phyloP scores from a whole-genome alignment of 371 early-diverging fungal genomes.

The Rhizopus delemar region DNA sequence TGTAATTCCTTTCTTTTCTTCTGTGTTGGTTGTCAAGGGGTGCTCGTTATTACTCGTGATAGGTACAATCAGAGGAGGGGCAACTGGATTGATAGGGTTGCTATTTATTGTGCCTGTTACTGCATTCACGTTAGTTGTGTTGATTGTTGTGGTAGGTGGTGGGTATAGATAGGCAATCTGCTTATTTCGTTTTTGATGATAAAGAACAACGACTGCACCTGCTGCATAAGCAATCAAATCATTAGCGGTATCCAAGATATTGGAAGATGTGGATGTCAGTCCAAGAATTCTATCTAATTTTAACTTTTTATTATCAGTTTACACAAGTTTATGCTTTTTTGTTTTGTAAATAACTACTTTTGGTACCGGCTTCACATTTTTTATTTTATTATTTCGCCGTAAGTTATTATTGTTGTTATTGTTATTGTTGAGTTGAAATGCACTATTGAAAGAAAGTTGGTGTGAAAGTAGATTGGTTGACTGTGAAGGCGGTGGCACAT shows the following conservation, averaged over 20 bases:
- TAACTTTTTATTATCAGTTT: conserved; percentile 39
- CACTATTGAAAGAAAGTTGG: conserved; percentile 18
- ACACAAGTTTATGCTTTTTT: not conserved
- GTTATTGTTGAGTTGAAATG: conserved; percentile 10
- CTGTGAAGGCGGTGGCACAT: conserved; percentile 43
- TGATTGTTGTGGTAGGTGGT: conserved; percentile 23
- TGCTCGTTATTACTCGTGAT: conserved; percentile 14
- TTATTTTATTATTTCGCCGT: conserved; percentile 10
- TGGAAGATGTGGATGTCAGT: conserved; percentile 58
- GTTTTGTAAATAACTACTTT: conserved; percentile 19
- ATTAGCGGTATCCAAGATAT: conserved; percentile 60
- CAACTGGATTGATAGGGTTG: conserved; percentile 9
- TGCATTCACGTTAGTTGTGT: not conserved
- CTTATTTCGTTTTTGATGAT: conserved; percentile 68
- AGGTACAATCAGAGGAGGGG: conserved; percentile 15
- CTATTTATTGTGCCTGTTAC: conserved; percentile 4
- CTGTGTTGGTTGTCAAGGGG: conserved; percentile 7
- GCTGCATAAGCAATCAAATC: conserved; percentile 76
- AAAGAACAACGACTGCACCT: conserved; percentile 73
- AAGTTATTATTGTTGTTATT: conserved; percentile 21
- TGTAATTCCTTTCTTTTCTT: conserved; percentile 37
- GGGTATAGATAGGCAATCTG: conserved; percentile 68
- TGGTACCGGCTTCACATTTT: conserved; percentile 12
- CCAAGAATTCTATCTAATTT: conserved; percentile 67
- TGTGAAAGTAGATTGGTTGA: conserved; percentile 32